phyloP scores from a whole-genome alignment of 23 red algal species.

The Gracilaria domingensis region DNA sequence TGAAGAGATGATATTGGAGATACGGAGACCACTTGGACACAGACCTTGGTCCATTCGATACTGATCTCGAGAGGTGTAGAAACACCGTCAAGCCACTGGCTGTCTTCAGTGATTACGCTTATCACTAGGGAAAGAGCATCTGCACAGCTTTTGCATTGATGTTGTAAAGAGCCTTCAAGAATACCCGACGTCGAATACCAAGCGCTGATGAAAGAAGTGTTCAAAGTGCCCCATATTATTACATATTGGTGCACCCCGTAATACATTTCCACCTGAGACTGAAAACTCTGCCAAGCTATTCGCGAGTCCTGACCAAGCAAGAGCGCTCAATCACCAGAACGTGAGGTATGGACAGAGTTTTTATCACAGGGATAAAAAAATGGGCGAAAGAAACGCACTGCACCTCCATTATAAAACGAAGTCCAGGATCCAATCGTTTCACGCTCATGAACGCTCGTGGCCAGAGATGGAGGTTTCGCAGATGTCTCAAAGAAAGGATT shows the following conservation, averaged over 20 bases:
- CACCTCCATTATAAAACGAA: slow-evolving; percentile 71
- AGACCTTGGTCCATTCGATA: slow-evolving; percentile 41
- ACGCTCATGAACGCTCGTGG: slow-evolving; percentile 24
- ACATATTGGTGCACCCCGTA: slow-evolving; percentile 27
- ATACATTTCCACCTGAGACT: not conserved
- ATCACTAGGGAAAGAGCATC: slow-evolving; percentile 19
- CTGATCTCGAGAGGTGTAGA: not conserved
- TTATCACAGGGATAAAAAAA: not conserved
- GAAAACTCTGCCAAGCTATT: not conserved
- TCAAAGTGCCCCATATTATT: not conserved
- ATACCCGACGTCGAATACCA: slow-evolving; percentile 2
- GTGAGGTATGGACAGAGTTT: not conserved
- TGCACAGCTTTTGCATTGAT: slow-evolving; percentile 2
- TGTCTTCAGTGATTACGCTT: slow-evolving; percentile 7
- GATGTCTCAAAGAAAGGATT: slow-evolving; percentile 51
- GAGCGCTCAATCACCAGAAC: slow-evolving; percentile 28
- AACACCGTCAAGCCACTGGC: slow-evolving; percentile 26
- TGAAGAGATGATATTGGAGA: slow-evolving; percentile 5
- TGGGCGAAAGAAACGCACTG: slow-evolving; percentile 42
- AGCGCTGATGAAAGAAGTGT: not conserved
- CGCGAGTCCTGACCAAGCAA: not conserved
- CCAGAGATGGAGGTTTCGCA: slow-evolving; percentile 17
- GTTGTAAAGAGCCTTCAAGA: not conserved
- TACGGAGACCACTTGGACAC: slow-evolving; percentile 2
- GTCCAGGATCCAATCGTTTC: slow-evolving; percentile 44